Base-by-base conservation (phyloP, 768 basidiomycete genomes). In the Macrolepiota dolichaula region DNA sequence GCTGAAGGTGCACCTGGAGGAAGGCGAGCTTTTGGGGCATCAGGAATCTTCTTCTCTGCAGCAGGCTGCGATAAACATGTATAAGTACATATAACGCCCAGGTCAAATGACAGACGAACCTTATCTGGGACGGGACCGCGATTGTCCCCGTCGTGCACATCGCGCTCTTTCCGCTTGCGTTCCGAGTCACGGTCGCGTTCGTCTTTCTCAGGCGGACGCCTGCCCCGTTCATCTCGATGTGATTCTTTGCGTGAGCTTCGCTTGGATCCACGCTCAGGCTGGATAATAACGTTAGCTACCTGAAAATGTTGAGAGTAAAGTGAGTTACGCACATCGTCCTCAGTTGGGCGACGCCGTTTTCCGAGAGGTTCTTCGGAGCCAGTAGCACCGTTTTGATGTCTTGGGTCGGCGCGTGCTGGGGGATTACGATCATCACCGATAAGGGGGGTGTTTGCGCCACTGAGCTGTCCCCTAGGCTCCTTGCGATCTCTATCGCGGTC, bases 221-320 rank as follows among this genome's bases (percentile, higher is more conserved):
- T 85, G 63, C 75, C 76, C 37, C 90, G 81, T 40, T 92, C 91
- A 58, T 92, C 91, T 52, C 90, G 85, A 67, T 91, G 88, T 32
- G 83, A 73, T 2, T 92, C 90, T 69, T 89, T 90, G 52, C 91
- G 85, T 60, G 91, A 88, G 61, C 84, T 83, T n/a, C 91, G 87
- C 71, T 93, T 93, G n/a, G 86, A 82, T 36, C 81, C 80, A 65
- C 91, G 84, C 55, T 93, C 91, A 62, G 84, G 74, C 89, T 92
- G 69, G 53, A 44, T 52, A 25, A 17, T 57, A 70, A 67, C 61
- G 63, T 61, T 64, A 55, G 40, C 27, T 50, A 24, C 19, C 25
- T 50, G 35, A 36, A 59, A 54, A 29, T 38, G 51, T 51, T 53
- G 51, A 57, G 38, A 35, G 42, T 59, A 53, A 15, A 56, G 52